Evolutionary conservation across 2,329 filamentous ascomycete genomes (phyloP), one percentile per base, ranked within the genome.

Genomic region (Fusarium scirpi): DNA sequence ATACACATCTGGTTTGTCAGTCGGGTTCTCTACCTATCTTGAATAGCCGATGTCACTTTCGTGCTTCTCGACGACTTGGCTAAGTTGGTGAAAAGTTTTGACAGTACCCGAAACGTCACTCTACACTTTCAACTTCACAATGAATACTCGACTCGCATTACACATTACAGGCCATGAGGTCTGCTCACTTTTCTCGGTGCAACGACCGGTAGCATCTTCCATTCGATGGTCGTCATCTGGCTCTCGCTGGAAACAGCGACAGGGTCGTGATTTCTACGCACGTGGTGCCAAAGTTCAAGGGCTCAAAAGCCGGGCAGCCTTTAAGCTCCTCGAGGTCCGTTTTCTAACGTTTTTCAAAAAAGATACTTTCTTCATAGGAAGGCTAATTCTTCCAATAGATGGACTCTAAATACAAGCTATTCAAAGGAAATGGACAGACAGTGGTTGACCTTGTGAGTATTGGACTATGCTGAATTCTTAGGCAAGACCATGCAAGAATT

Each of bases 251-350:
- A 93, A 94, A 79, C 86, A 87, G 55, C 91, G 96, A 22, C 94
- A 98, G 77, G 84, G 84, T 41, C 86, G 81, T 43, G 96, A 99
- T 81, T 81, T 81, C 20, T 97, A 90, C 78, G 88, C 91, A 1
- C 88, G 88, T 59, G 89, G 92, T 74, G 94, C 96, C 47, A 92
- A 90, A 76, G 89, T 97, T 4, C 87, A 92, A 71, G 91, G 91
- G 0, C 82, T 98, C 62, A 98, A 95, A 81, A 97, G 94, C 75
- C 89, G 96, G 67, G 96, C 96, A 27, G 96, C 94, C 0, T 98
- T 96, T 80, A 99, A 99, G 80, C 84, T 99, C 12, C 81, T 98
- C 20, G 92, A 98, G 85, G 94, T 94, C 77, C 24, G 49, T 43
- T 12, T 22, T n/a, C 16, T 12, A 38, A 38, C 2, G 18, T 12